phyloP scores from a whole-genome alignment of 2,329 filamentous ascomycete genomes.

The Penicillium olsonii region DNA sequence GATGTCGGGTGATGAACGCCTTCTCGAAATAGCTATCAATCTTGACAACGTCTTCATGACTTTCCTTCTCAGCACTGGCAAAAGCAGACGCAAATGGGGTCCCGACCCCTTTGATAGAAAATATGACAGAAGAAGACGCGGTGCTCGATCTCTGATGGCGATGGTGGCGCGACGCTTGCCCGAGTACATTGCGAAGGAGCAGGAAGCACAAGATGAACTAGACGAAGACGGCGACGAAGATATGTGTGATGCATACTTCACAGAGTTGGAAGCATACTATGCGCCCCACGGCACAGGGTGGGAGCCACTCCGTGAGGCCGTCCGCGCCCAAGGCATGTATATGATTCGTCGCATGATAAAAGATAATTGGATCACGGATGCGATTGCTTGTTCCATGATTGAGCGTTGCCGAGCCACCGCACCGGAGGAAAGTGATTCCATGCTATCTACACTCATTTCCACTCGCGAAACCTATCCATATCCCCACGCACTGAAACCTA shows the following conservation, averaged over 20 bases:
- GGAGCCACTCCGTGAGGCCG: conserved; percentile 43
- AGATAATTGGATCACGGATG: conserved; percentile 37
- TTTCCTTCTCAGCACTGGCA: conserved; percentile 38
- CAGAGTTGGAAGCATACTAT: conserved; percentile 43
- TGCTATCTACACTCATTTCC: conserved; percentile 37
- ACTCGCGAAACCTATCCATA: conserved; percentile 30
- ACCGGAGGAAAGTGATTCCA: conserved; percentile 38
- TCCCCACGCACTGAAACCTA: conserved; percentile 30
- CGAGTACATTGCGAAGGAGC: conserved; percentile 41
- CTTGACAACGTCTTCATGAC: conserved; percentile 39
- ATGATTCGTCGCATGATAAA: conserved; percentile 40
- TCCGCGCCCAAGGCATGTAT: conserved; percentile 43
- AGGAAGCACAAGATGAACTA: conserved; percentile 34
- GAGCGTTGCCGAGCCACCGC: conserved; percentile 33
- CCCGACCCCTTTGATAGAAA: background rate
- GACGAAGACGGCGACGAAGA: conserved; percentile 38
- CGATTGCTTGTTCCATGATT: conserved; percentile 35
- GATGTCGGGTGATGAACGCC: conserved; percentile 32
- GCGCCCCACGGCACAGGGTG: conserved; percentile 37
- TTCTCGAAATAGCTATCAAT: conserved; percentile 38
- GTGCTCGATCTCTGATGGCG: conserved; percentile 40
- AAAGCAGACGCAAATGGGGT: conserved; percentile 7
- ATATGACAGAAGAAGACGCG: conserved; percentile 17
- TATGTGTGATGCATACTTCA: conserved; percentile 46
- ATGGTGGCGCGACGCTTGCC: conserved; percentile 40